Evolutionary conservation across 306 rosid species (phyloP).

Genomic region (Canavalia ensiformis): DNA sequence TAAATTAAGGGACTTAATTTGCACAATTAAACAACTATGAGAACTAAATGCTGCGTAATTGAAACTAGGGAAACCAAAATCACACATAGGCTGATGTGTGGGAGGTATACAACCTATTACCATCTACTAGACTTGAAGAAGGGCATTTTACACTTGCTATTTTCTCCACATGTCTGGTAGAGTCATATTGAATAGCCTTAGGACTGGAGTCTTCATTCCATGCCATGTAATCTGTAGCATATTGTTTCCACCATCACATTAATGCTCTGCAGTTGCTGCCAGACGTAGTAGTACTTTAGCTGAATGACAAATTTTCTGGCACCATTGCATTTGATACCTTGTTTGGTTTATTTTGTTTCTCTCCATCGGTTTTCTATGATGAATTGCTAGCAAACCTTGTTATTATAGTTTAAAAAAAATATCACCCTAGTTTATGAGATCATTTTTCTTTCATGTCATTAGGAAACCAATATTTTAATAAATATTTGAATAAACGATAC

Average conservation of each 20-base stretch:
- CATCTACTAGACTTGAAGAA: background rate
- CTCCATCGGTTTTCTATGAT: background rate
- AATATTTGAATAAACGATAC: slow-evolving; percentile 20
- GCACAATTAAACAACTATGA: too few relatives aligned
- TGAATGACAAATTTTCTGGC: slow-evolving; percentile 17
- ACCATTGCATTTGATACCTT: background rate
- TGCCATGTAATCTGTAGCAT: slow-evolving; percentile 24
- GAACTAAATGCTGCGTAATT: too few relatives aligned
- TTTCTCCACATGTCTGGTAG: background rate
- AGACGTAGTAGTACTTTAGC: background rate
- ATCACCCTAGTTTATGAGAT: slow-evolving; percentile 16
- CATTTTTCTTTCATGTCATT: background rate
- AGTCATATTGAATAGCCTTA: background rate
- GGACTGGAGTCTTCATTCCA: background rate
- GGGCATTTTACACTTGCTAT: background rate
- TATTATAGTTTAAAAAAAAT: background rate
- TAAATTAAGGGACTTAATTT: too few relatives aligned
- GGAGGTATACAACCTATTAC: background rate
- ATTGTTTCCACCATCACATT: slow-evolving; percentile 26
- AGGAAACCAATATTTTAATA: slow-evolving; percentile 9
- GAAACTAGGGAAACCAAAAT: too few relatives aligned
- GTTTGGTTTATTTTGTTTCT: slow-evolving; percentile 26
- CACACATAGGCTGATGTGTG: too few relatives aligned
- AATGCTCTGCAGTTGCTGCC: slow-evolving; percentile 30
- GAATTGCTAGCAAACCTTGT: slow-evolving; percentile 16